Conservation (phyloP, 768 basidiomycete genomes). For the Hysterangium stoloniferum region DNA sequence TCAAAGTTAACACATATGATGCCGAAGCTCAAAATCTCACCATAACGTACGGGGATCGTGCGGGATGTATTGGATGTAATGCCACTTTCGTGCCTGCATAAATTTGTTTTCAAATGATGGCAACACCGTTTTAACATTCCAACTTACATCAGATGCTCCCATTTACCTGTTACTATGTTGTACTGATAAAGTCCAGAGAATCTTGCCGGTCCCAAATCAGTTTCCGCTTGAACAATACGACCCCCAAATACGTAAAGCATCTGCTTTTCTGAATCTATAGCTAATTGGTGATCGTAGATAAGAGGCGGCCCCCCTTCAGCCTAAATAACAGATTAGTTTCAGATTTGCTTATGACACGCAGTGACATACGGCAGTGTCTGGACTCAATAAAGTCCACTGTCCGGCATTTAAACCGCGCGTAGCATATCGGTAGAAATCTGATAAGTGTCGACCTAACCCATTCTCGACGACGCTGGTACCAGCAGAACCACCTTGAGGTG, state of each 20-base stretch:
- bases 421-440: constrained; percentile 74
- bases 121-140: neutral
- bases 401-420: constrained; percentile 53
- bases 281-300: constrained; percentile 78
- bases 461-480: neutral
- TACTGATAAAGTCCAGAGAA: constrained; percentile 73
- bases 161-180: constrained; percentile 53
- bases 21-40: constrained; percentile 13
- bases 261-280: constrained; percentile 61
- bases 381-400: constrained; percentile 64
- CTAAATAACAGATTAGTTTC: constrained; percentile 26
- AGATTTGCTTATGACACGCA: neutral
- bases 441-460: constrained; percentile 21
- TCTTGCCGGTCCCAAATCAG: constrained; percentile 37
- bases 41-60: constrained; percentile 50
- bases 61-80: neutral
- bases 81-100: neutral
- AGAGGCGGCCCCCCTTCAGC: constrained; percentile 60
- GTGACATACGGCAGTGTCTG: constrained; percentile 54
- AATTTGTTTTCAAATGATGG: neutral
- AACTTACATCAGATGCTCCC: constrained; percentile 62
- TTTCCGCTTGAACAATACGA: constrained; percentile 58
- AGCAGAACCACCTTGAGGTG: neutral
- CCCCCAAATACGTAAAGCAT: constrained; percentile 74
- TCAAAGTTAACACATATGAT: neutral